Conservation (phyloP, 139 green algal genomes). For the Coelastrella sp. region DNA sequence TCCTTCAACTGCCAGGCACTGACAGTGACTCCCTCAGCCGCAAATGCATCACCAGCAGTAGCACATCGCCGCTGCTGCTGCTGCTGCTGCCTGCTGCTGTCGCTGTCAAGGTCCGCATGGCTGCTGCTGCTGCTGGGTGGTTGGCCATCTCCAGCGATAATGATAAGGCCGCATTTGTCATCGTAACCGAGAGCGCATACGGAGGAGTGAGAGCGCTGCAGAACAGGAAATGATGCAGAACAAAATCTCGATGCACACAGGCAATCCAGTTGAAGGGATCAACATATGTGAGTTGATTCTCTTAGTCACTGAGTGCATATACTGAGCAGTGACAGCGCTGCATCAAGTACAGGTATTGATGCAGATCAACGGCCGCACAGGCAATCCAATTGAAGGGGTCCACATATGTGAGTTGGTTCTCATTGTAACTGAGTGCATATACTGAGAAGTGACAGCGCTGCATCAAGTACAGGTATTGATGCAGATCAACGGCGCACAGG, state of each 20-base stretch:
- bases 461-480: too few species aligned
- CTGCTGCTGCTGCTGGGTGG: slow-evolving; percentile 9
- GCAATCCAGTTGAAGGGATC: too few species aligned
- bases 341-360: too few species aligned
- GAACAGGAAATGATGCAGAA: background rate
- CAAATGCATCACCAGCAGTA: slow-evolving; percentile 9
- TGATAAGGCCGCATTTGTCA: slow-evolving; percentile 21
- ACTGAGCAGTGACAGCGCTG: too few species aligned
- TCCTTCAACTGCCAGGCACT: slow-evolving; percentile 29
- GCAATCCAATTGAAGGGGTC: too few species aligned
- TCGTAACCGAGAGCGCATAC: slow-evolving; percentile 15
- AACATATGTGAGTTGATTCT: too few species aligned
- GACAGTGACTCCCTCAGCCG: slow-evolving; percentile 30
- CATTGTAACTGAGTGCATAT: too few species aligned
- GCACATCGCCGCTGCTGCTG: background rate
- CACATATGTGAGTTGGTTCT: too few species aligned
- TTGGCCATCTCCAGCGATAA: slow-evolving; percentile 27
- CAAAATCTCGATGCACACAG: background rate
- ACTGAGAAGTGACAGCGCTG: too few species aligned
- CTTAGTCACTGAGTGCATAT: too few species aligned
- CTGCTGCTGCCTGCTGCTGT: slow-evolving; percentile 22
- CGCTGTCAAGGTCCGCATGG: background rate
- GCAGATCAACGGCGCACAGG: too few species aligned
- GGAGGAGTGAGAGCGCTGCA: slow-evolving; percentile 32
- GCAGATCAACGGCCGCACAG: too few species aligned